Evolutionary conservation across 164 flowering plant genomes (phyloP).

Genomic region (Tetrastigma voinierianum): DNA sequence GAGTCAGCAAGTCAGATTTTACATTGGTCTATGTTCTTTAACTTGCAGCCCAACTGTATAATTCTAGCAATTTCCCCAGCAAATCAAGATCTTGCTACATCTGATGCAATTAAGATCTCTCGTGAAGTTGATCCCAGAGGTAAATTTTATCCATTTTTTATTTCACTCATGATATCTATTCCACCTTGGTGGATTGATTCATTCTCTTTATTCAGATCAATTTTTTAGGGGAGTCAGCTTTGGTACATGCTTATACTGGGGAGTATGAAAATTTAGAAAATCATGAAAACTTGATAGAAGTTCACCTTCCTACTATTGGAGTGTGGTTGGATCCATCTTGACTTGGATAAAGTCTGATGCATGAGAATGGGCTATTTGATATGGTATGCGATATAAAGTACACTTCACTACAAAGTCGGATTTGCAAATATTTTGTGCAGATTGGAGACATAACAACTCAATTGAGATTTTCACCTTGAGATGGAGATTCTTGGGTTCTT

Average conservation of each 20-base stretch:
- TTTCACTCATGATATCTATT: background rate
- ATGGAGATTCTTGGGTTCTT: too few species aligned
- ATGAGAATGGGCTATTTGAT: background rate
- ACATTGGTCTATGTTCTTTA: background rate
- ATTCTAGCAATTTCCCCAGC: constrained; percentile 75
- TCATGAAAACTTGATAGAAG: too few species aligned
- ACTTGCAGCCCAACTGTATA: constrained; percentile 57
- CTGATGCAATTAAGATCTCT: constrained; percentile 72
- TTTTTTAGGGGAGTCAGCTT: too few species aligned
- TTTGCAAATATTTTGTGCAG: background rate
- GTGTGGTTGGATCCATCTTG: background rate
- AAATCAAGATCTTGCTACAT: constrained; percentile 73
- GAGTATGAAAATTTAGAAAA: too few species aligned
- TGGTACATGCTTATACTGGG: too few species aligned
- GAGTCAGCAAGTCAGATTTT: background rate
- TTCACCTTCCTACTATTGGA: background rate
- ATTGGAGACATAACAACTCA: background rate
- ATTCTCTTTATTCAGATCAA: background rate
- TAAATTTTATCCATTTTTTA: constrained; percentile 12
- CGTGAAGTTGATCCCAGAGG: constrained; percentile 77
- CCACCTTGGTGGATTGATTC: background rate
- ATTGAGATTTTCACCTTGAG: background rate
- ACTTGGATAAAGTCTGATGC: background rate
- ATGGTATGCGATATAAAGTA: background rate
- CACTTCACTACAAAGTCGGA: background rate